Base-by-base conservation (phyloP, 495 filamentous ascomycete genomes). In the Xylaria acuta region DNA sequence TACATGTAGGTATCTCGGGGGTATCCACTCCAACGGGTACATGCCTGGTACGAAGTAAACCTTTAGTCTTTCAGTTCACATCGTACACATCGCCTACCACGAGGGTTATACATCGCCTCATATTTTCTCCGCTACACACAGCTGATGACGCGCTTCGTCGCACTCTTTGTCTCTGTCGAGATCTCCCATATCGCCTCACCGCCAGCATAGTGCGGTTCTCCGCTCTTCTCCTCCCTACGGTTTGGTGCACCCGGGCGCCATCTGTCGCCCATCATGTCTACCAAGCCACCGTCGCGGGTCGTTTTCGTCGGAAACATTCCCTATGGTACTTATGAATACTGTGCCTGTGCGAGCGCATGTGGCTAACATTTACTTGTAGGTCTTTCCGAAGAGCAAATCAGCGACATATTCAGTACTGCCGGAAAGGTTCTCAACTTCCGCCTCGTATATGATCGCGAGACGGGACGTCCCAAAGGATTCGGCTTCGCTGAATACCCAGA, bases 401-500 rank as follows among this genome's bases (percentile, higher is more conserved):
- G 90, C 72, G 92, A 97, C 70, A 95, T 96, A 69, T 95, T 98
- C 80, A 92, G 91, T 76, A 89, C 90, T 40, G 94, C 92, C 59
- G 96, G 96, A 16, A 91, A 92, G 67, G 95, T 98, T 1, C 82
- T 95, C n/a, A 94, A 92, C 76, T 98, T 99, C 80, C 90, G 96
- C 41, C 86, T 99, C 18, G 94, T 98, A 75, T 96, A 97, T 84
- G 97, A 99, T 82, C 92, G 92, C 11, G 95, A 98, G 74, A 98
- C 95, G 0, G 96, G 97, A 4, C 90, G 93, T 54, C 96, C 96
- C 0, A 98, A 98, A 80, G 96, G 96, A 16, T 99, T 97, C 77
- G 96, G 96, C 30, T 99, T 99, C 76, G 93, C 94, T 51, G 95
- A 98, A 75, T 99, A 94, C 77, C 89, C 91, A 34, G 96, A 99